These are phyloP conservation scores for Arthroderma sp. DNA, from an alignment of 2,329 filamentous ascomycete genomes.

Conservation along the genomic window DNA sequence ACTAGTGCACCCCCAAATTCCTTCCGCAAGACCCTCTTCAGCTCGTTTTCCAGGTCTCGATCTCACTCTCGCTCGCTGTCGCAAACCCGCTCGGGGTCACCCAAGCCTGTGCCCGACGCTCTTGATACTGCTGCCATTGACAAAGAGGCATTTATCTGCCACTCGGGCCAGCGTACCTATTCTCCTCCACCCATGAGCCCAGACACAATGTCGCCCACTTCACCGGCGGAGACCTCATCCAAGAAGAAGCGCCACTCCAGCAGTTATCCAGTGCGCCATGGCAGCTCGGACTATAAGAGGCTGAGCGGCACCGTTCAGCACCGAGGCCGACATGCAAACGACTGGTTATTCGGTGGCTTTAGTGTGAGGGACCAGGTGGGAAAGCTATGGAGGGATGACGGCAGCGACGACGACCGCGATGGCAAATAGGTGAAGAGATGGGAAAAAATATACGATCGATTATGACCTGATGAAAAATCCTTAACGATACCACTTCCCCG, in stretches of 20 bases:
- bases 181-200: constrained; percentile 12
- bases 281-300: constrained; percentile 24
- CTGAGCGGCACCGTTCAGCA: constrained; percentile 30
- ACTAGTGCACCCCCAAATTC: not conserved
- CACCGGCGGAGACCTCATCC: not conserved
- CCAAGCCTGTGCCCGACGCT: not conserved
- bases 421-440: constrained; percentile 1
- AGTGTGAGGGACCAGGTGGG: constrained; percentile 32
- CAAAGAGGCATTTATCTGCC: not conserved
- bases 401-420: constrained; percentile 3
- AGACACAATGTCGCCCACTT: not conserved
- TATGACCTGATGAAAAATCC: not conserved
- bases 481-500: not conserved
- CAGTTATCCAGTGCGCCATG: not conserved
- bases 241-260: constrained; percentile 9
- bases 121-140: not conserved
- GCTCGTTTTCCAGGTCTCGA: constrained; percentile 3
- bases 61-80: constrained; percentile 4
- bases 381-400: constrained; percentile 17
- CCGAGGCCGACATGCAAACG: constrained; percentile 37
- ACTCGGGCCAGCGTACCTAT: constrained; percentile 7
- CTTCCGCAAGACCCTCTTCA: not conserved
- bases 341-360: constrained; percentile 39
- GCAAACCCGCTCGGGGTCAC: constrained; percentile 10
- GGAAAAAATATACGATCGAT: not conserved